Conservation (phyloP, 75 land plant species). For the Larix kaempferi region DNA sequence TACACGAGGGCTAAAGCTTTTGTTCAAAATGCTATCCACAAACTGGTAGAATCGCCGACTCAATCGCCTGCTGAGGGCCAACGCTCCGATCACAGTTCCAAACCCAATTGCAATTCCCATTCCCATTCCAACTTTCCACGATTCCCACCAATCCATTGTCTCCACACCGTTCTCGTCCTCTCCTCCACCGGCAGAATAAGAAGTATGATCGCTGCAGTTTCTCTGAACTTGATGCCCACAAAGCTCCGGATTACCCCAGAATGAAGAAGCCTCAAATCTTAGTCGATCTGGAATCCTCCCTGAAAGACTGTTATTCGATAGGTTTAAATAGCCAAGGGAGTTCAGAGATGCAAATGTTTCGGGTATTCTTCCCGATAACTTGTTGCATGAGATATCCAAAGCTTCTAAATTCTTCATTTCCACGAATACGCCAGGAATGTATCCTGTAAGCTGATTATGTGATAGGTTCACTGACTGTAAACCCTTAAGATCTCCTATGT, state of each 20-base stretch:
- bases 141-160: too few relatives aligned
- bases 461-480: constrained; percentile 1
- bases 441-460: constrained; percentile 8
- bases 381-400: constrained; percentile 3
- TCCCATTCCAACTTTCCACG: too few relatives aligned
- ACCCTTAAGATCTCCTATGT: too few relatives aligned
- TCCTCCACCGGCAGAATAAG: too few relatives aligned
- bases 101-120: too few relatives aligned
- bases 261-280: background rate
- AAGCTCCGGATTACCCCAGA: constrained; percentile 4
- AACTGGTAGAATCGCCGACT: too few relatives aligned
- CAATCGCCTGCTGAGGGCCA: too few relatives aligned
- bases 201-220: background rate
- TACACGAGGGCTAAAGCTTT: too few relatives aligned
- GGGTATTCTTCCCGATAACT: background rate
- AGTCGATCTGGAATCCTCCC: constrained; percentile 3
- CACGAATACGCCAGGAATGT: background rate
- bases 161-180: too few relatives aligned
- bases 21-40: too few relatives aligned
- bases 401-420: background rate
- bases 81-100: too few relatives aligned
- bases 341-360: background rate
- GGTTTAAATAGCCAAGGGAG: background rate
- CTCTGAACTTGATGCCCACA: constrained; percentile 4
- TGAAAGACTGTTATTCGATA: constrained; percentile 8